Base-by-base conservation (phyloP, 352 stramenopile genomes). In the Pythium brachiatum region DNA sequence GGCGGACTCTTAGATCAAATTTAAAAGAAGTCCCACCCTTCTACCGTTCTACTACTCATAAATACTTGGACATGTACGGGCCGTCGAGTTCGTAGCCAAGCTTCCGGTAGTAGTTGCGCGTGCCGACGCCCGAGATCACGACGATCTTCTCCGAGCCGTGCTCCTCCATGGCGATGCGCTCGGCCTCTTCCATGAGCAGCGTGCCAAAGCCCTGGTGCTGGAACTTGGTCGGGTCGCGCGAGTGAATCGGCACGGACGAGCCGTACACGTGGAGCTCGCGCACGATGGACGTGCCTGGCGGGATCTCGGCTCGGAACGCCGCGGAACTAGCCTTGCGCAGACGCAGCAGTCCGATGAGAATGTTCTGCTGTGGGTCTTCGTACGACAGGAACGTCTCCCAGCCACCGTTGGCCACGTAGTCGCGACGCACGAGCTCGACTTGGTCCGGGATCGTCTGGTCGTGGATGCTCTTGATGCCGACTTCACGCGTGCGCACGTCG, bases 381-480 rank as follows among this genome's bases (percentile, higher is more conserved):
- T 98, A 99, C 29, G 89, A 87, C 38, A 99, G 74, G 69, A 99
- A 99, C 5, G 94, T 98, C 72, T 98, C 95, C 96, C 96, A 99
- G 25, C 96, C 95, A 23, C 92, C 94, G 75, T 98, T 98, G 20
- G 95, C 96, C 25, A 89, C 79, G 73, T 98, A 99, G 75, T 99
- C 96, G 31, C 96, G 81, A 25, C 95, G 89, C 57, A 99, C 86
- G 12, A 99, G 83, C 81, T 99, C 95, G n/a, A 99, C 92, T 70
- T 98, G 88, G 72, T 98, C 91, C 4, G 95, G 95, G 41, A 91
- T 88, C 27, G 78, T 84, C 66, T 92, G 83, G 60, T 98, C 88
- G 73, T 98, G 95, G 66, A 99, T 99, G 61, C 97, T 89, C 72
- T 98, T 98, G 79, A 99, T 99, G 11, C 96, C 96, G 8, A 98